A percentile compares a stretch with the other conserved stretches of the same genome.
phyloP scores from a whole-genome alignment of 495 filamentous ascomycete genomes.

The Aspergillus funiculosus region DNA sequence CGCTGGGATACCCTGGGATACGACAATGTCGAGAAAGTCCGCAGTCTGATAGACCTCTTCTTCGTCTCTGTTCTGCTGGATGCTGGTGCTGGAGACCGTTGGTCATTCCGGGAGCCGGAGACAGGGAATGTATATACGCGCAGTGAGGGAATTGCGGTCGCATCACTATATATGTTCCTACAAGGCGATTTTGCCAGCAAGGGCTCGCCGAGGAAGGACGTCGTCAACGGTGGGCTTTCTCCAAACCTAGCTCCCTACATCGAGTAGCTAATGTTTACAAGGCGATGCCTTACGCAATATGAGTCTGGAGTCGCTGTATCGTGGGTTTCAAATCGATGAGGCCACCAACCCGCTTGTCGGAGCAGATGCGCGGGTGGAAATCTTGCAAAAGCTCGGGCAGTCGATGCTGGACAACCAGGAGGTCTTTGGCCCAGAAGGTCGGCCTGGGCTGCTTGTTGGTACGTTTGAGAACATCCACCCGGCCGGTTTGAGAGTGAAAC shows the following conservation, averaged over 20 bases:
- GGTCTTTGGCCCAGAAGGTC: conserved; percentile 44
- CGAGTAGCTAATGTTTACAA: conserved; percentile 2
- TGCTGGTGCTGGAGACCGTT: conserved; percentile 75
- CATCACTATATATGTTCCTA: conserved; percentile 55
- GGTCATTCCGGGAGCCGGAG: conserved; percentile 53
- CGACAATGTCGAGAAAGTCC: conserved; percentile 66
- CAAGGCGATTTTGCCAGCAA: conserved; percentile 40
- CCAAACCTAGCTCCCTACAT: neutral
- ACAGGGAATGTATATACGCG: conserved; percentile 42
- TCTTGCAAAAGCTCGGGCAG: conserved; percentile 44
- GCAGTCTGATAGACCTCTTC: conserved; percentile 78
- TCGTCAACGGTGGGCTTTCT: conserved; percentile 25
- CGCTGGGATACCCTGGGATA: conserved; percentile 55
- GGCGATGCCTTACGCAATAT: conserved; percentile 19
- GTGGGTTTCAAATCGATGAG: conserved; percentile 41
- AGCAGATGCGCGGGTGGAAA: conserved; percentile 40
- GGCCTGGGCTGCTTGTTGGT: conserved; percentile 54
- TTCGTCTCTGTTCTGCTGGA: conserved; percentile 86
- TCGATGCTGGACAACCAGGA: conserved; percentile 44
- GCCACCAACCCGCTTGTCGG: conserved; percentile 47
- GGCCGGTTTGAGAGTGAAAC: conserved; percentile 3
- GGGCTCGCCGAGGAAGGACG: conserved; percentile 12
- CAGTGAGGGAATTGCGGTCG: conserved; percentile 57
- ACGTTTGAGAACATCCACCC: conserved; percentile 10
- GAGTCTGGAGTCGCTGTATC: conserved; percentile 13